These are phyloP conservation scores for Talaromyces stipitatus DNA, from an alignment of 495 filamentous ascomycete species.

Conservation along the genomic window DNA sequence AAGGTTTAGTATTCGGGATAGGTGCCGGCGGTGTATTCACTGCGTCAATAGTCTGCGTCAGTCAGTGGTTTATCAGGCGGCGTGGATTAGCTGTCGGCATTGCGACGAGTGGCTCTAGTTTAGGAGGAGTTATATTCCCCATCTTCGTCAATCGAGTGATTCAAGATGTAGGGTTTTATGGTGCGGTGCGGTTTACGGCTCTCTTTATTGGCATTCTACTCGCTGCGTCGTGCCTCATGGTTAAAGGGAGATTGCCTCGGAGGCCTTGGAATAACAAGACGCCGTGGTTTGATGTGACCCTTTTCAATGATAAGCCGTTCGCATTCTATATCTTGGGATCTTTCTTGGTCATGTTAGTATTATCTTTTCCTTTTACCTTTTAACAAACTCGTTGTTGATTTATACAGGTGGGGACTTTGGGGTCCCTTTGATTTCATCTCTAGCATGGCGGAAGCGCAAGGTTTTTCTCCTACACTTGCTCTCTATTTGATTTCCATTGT, in stretches of 20 bases:
- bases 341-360: slow-evolving; percentile 17
- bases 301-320: slow-evolving; percentile 21
- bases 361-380: not conserved
- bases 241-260: slow-evolving; percentile 17
- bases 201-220: slow-evolving; percentile 24
- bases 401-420: slow-evolving; percentile 22
- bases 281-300: slow-evolving; percentile 21
- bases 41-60: slow-evolving; percentile 15
- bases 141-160: slow-evolving; percentile 17
- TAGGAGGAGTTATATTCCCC: slow-evolving; percentile 32
- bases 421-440: slow-evolving; percentile 22
- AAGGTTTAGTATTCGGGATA: slow-evolving; percentile 28
- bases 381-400: not conserved
- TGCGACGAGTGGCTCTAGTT: slow-evolving; percentile 18
- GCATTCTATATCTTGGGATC: slow-evolving; percentile 19
- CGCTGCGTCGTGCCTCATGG: slow-evolving; percentile 11
- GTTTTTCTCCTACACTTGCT: slow-evolving; percentile 15
- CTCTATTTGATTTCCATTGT: slow-evolving; percentile 26
- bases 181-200: slow-evolving; percentile 20
- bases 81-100: slow-evolving; percentile 24
- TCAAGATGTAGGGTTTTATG: slow-evolving; percentile 14
- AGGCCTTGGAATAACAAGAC: slow-evolving; percentile 19
- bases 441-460: slow-evolving; percentile 13
- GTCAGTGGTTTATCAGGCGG: slow-evolving; percentile 43
- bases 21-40: slow-evolving; percentile 28